Evolutionary conservation across 192 early-diverging fungal species (phyloP), one percentile per base, ranked within the genome.

Genomic region (Rhizophagus sp.): DNA sequence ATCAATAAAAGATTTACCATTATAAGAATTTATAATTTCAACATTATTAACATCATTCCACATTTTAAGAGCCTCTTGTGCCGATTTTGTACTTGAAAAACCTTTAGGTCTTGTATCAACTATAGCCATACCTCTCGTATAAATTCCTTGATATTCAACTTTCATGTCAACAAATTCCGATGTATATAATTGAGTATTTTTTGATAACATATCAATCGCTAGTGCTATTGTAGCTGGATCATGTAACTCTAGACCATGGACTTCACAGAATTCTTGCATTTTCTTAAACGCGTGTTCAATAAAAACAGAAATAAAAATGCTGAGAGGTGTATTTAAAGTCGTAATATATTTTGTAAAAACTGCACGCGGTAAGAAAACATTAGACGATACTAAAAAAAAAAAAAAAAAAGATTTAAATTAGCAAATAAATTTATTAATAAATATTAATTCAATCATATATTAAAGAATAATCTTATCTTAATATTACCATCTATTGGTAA

Each of bases 41-140:
- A 57, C 52, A 57, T 57, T 57, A 7, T 17, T 57, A 57, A 57
- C 17, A 7, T 4, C 0, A 57, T 11, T 0, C 52, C 52, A 57
- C 7, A 57, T 57, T 4, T 22, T 17, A 57, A 22, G 19, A 57
- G 4, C 19, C 6, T 22, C 17, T 57, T 57, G 17, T 22, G 7
- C 4, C 4, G 17, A 1, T 57, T 57, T 4, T 5, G 9, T 2
- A 7, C 2, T 22, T 57, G 52, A 57, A 57, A 1, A 19, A 15
- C 71, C 74, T 62, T 79, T 79, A 41, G 36, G 69, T 49, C 84
- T 71, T 25, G 76, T 73, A 30, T 85, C 84, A 22, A 81, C 67
- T 34, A 85, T 79, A 5, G 79, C n/a, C 87, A 88, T 88, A 5
- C 88, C 88, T 15, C 79, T 72, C 0, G 88, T 87, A 77, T 86